A percentile compares a stretch with the other conserved stretches of the same genome.
These are phyloP conservation scores for Volvox africanus DNA, from an alignment of 139 green algal species.

Conservation along the genomic window DNA sequence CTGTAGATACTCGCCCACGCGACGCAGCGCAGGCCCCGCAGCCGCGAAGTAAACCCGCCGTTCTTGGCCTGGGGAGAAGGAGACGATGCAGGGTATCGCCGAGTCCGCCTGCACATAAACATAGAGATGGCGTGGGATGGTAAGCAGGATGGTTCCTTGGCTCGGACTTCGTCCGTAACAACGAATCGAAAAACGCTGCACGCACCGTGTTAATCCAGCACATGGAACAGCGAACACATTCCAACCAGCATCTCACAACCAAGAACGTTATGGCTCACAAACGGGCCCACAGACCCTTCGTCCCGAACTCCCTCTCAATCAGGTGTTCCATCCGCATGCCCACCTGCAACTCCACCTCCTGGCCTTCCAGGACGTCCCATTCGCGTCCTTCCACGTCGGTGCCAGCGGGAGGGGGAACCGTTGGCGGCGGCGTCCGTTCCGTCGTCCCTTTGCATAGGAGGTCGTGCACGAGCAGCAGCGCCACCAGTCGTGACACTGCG, in stretches of 20 bases:
- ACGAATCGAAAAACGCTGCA: too few species aligned
- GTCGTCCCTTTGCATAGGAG: conserved; percentile 44
- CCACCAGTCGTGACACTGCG: conserved; percentile 72
- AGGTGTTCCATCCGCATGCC: too few species aligned
- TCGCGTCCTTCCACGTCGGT: conserved; percentile 36
- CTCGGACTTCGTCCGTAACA: too few species aligned
- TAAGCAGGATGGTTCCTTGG: too few species aligned
- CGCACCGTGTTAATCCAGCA: too few species aligned
- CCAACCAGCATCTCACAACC: too few species aligned
- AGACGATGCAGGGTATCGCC: conserved; percentile 78
- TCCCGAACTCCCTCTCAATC: too few species aligned
- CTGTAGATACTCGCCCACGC: not conserved
- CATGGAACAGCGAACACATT: too few species aligned
- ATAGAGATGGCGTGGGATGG: too few species aligned
- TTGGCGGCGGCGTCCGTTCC: not conserved
- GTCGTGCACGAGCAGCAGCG: conserved; percentile 76
- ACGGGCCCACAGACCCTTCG: too few species aligned
- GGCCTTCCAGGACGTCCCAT: conserved; percentile 48
- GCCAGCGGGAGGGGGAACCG: not conserved
- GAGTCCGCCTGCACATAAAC: conserved; percentile 9
- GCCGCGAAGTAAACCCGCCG: conserved; percentile 78
- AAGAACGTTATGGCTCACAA: too few species aligned
- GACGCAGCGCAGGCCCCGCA: conserved; percentile 42
- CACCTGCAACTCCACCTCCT: conserved; percentile 51
- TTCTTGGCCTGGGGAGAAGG: conserved; percentile 83